phyloP scores from a whole-genome alignment of 2,329 filamentous ascomycete genomes.

The Penicillium concentricum region DNA sequence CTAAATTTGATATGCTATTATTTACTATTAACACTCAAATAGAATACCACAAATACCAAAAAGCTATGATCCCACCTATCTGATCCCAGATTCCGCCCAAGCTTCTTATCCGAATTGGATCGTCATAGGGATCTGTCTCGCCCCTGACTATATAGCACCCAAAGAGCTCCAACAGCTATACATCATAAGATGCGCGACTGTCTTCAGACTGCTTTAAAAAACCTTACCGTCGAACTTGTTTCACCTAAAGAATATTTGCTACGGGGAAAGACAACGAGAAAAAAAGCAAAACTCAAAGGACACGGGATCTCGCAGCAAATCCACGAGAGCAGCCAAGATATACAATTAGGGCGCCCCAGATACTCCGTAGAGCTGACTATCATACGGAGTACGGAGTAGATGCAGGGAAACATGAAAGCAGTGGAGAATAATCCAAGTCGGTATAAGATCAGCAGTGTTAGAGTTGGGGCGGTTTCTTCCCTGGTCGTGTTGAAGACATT shows the following conservation, averaged over 20 bases:
- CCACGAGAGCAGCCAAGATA: neutral
- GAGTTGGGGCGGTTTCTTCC: neutral
- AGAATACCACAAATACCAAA: neutral
- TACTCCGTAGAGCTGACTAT: neutral
- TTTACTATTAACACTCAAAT: neutral
- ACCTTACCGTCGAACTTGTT: neutral
- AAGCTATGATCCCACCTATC: no score
- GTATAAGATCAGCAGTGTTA: neutral
- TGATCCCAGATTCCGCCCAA: neutral
- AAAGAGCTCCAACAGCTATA: neutral
- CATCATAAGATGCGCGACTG: neutral
- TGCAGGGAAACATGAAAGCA: neutral
- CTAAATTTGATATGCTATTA: neutral
- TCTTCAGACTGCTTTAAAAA: neutral
- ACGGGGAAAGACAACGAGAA: neutral
- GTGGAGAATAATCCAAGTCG: neutral
- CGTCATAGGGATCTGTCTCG: slow-evolving; percentile 16
- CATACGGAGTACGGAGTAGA: neutral
- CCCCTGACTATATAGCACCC: slow-evolving; percentile 12
- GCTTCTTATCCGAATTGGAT: slow-evolving; percentile 5
- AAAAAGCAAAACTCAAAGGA: neutral
- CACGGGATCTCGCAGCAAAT: neutral
- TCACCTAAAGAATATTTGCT: neutral
- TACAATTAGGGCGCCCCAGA: neutral
- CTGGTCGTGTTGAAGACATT: neutral